These are phyloP conservation scores for Castanea sativa DNA, from an alignment of 306 rosid genomes.

Conservation along the genomic window DNA sequence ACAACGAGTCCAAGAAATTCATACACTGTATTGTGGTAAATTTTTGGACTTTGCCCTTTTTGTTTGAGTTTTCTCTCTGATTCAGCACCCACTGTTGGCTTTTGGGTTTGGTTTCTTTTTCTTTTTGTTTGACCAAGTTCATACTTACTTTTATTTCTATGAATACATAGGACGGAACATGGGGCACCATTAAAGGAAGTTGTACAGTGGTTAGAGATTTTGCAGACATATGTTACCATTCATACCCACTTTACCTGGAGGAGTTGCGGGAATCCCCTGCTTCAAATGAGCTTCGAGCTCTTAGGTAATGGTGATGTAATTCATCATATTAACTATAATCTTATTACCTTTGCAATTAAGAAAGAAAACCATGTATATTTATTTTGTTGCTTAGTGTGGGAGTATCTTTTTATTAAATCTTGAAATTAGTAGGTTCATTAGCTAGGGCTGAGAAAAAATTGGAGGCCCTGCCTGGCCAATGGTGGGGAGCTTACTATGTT, in stretches of 20 bases:
- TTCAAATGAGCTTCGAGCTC: constrained; percentile 47
- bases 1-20: constrained; percentile 53
- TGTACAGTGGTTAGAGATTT: constrained; percentile 88
- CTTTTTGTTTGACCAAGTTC: neutral
- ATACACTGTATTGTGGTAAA: constrained; percentile 61
- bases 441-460: neutral
- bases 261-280: constrained; percentile 64
- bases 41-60: constrained; percentile 4
- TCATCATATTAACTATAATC: neutral
- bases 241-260: constrained; percentile 66
- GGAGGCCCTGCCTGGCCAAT: too few relatives aligned
- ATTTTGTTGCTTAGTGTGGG: neutral
- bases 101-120: neutral
- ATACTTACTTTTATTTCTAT: neutral
- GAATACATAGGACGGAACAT: constrained; percentile 69
- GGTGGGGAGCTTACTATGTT: neutral
- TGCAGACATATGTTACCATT: constrained; percentile 74
- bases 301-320: constrained; percentile 42
- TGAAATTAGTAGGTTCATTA: neutral
- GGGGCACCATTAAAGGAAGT: constrained; percentile 78
- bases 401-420: neutral
- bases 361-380: neutral
- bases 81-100: constrained; percentile 7
- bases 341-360: neutral
- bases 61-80: neutral